A percentile compares a stretch with the other conserved stretches of the same genome.
Evolutionary conservation across 495 filamentous ascomycete genomes (phyloP).

Genomic region (Aspergillus saccharolyticus): DNA sequence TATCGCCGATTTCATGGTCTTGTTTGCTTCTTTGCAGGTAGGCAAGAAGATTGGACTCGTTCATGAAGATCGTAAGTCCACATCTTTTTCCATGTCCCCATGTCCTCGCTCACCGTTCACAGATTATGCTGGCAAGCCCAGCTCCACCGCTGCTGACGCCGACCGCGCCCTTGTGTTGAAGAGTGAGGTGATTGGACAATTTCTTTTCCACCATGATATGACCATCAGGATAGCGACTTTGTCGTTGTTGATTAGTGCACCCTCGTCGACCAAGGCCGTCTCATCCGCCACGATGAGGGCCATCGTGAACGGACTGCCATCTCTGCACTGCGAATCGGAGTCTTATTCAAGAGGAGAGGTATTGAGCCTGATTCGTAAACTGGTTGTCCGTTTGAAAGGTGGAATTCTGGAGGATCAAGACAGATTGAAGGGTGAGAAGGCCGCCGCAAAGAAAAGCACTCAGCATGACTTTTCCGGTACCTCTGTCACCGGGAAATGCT

Average conservation of each 20-base stretch:
- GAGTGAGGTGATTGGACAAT: constrained; percentile 39
- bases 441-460: constrained; percentile 14
- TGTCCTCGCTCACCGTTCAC: constrained; percentile 12
- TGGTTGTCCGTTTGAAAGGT: constrained; percentile 59
- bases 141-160: constrained; percentile 9
- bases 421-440: constrained; percentile 6
- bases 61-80: constrained; percentile 62
- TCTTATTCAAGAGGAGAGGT: constrained; percentile 75
- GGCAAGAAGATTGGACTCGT: constrained; percentile 77
- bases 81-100: not conserved
- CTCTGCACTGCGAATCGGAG: constrained; percentile 77
- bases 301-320: constrained; percentile 55
- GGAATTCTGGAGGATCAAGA: constrained; percentile 27
- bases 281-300: constrained; percentile 51
- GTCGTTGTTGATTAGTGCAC: constrained; percentile 65
- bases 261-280: constrained; percentile 65
- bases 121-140: constrained; percentile 30
- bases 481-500: constrained; percentile 52
- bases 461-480: constrained; percentile 22
- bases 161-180: constrained; percentile 30
- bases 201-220: constrained; percentile 58
- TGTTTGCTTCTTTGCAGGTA: constrained; percentile 65
- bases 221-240: constrained; percentile 68
- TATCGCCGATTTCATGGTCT: constrained; percentile 52
- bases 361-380: constrained; percentile 57